These are phyloP conservation scores for Lentithecium fluviatile DNA, from an alignment of 495 filamentous ascomycete genomes.

Conservation along the genomic window DNA sequence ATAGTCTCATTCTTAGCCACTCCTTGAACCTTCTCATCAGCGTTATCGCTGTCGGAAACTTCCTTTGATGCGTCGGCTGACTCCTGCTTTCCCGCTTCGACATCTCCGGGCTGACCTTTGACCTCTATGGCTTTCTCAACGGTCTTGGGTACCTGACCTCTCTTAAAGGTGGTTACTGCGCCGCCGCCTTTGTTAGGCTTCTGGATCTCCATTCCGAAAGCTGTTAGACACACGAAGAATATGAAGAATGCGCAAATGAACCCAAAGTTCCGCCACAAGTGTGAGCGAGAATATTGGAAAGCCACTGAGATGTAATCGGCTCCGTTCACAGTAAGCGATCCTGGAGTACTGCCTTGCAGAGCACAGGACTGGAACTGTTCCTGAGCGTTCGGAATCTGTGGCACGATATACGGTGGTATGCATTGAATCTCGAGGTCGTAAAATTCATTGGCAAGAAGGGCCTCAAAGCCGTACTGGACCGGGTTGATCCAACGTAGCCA, in stretches of 20 bases:
- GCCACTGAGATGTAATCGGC: conserved; percentile 53
- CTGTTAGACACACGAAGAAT: conserved; percentile 58
- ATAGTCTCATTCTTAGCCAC: conserved; percentile 63
- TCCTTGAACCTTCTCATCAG: conserved; percentile 38
- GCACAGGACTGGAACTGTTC: conserved; percentile 57
- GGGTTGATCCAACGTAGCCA: conserved; percentile 80
- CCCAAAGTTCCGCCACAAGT: conserved; percentile 71
- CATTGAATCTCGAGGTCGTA: conserved; percentile 53
- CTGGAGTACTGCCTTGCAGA: conserved; percentile 55
- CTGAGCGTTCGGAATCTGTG: conserved; percentile 58
- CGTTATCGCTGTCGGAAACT: conserved; percentile 27
- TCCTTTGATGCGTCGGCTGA: conserved; percentile 37
- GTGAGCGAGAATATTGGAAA: conserved; percentile 55
- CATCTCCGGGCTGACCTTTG: conserved; percentile 46
- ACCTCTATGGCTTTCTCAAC: conserved; percentile 52
- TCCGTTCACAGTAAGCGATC: conserved; percentile 51
- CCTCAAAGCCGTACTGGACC: conserved; percentile 68
- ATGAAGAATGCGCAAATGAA: conserved; percentile 65
- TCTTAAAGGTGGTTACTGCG: conserved; percentile 66
- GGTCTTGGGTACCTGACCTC: conserved; percentile 57
- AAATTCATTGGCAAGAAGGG: conserved; percentile 55
- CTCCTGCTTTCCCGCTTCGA: conserved; percentile 48
- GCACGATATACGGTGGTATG: conserved; percentile 50
- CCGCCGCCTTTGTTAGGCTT: conserved; percentile 72
- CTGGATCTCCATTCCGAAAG: conserved; percentile 66